Conservation (phyloP, 2,329 filamentous ascomycete species). For the Calonectria hawksworthii region DNA sequence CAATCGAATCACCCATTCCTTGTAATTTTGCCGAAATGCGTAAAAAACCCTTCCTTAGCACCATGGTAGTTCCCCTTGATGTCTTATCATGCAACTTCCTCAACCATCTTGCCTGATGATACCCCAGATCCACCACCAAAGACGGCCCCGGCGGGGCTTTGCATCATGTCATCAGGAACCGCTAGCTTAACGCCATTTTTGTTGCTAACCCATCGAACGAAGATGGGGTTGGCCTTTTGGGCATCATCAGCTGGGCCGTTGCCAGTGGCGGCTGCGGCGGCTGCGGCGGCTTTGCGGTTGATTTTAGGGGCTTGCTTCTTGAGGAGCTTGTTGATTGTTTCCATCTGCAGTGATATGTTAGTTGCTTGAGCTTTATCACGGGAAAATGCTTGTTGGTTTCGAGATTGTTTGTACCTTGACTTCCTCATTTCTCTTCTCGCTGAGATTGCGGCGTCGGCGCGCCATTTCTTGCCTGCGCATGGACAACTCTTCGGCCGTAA, state of each 20-base stretch:
- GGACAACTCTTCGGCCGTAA: slow-evolving; percentile 72
- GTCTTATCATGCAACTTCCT: slow-evolving; percentile 62
- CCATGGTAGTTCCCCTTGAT: too few species aligned
- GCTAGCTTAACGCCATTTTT: slow-evolving; percentile 73
- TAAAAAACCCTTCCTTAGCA: background rate
- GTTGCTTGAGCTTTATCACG: slow-evolving; percentile 15
- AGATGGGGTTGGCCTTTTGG: slow-evolving; percentile 70
- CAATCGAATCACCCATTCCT: background rate
- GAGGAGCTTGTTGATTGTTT: slow-evolving; percentile 91
- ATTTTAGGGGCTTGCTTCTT: slow-evolving; percentile 88
- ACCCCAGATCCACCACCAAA: slow-evolving; percentile 60
- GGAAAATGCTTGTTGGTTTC: background rate
- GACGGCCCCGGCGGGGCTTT: slow-evolving; percentile 71
- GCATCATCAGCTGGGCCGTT: slow-evolving; percentile 48
- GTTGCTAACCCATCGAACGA: slow-evolving; percentile 79
- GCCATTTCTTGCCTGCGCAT: slow-evolving; percentile 76
- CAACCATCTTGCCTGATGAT: slow-evolving; percentile 64
- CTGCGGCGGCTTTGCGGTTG: slow-evolving; percentile 65
- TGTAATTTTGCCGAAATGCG: background rate
- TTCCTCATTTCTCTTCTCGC: slow-evolving; percentile 75
- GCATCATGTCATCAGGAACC: slow-evolving; percentile 78
- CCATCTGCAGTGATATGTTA: slow-evolving; percentile 70
- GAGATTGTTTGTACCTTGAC: slow-evolving; percentile 64
- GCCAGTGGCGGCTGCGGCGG: slow-evolving; percentile 54
- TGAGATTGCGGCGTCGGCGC: slow-evolving; percentile 71